These are phyloP conservation scores for Brassica cretica DNA, from an alignment of 345 rosid genomes.

Conservation along the genomic window DNA sequence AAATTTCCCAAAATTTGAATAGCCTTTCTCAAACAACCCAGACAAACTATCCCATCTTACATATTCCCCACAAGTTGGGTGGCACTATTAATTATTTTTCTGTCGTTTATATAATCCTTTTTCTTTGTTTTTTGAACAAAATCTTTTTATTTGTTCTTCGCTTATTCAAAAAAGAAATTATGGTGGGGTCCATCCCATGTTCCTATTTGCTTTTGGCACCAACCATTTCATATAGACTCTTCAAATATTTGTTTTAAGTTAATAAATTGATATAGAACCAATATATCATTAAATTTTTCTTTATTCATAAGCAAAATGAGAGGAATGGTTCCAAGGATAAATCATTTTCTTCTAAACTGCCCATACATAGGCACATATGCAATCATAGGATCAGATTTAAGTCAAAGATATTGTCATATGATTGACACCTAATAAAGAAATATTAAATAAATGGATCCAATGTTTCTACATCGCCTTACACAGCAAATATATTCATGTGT, in stretches of 20 bases:
- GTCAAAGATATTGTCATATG: slow-evolving; percentile 56
- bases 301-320: slow-evolving; percentile 1
- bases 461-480: slow-evolving; percentile 28
- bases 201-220: slow-evolving; percentile 45
- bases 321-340: slow-evolving; percentile 28
- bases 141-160: not conserved
- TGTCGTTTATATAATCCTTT: slow-evolving; percentile 40
- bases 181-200: slow-evolving; percentile 58
- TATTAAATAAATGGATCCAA: slow-evolving; percentile 40
- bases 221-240: slow-evolving; percentile 46
- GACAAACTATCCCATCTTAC: slow-evolving; percentile 49
- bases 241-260: slow-evolving; percentile 25
- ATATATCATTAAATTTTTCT: slow-evolving; percentile 16
- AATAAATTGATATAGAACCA: slow-evolving; percentile 1
- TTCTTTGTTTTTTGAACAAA: slow-evolving; percentile 34
- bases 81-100: slow-evolving; percentile 44
- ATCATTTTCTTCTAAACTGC: slow-evolving; percentile 21
- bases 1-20: not conserved
- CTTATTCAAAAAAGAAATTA: not conserved
- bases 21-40: not conserved
- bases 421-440: slow-evolving; percentile 43
- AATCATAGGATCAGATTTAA: slow-evolving; percentile 39
- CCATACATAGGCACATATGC: slow-evolving; percentile 34
- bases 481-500: not conserved
- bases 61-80: slow-evolving; percentile 77